A percentile compares a stretch with the other conserved stretches of the same genome.
Conservation (phyloP, 2,329 filamentous ascomycete species). For the Aureobasidium sp. region DNA sequence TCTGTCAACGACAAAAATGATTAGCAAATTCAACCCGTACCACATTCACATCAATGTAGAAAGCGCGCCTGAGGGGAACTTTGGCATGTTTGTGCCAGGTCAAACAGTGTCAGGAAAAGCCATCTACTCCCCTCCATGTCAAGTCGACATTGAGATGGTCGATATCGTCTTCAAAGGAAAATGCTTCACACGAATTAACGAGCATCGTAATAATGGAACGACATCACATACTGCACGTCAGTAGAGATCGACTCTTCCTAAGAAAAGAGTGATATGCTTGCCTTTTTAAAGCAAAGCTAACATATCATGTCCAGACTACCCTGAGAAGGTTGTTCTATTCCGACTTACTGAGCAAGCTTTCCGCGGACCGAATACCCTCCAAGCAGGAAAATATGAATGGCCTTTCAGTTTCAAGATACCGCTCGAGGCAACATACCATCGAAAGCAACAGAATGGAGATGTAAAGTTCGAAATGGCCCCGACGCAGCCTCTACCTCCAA, state of each 20-base stretch:
- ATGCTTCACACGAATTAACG: background rate
- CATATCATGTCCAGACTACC: no score
- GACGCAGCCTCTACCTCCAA: background rate
- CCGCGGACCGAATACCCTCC: background rate
- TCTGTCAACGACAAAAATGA: background rate
- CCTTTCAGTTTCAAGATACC: slow-evolving; percentile 1
- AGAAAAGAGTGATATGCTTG: no score
- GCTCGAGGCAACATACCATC: background rate
- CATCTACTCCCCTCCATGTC: background rate
- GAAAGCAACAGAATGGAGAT: background rate
- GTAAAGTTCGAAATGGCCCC: background rate
- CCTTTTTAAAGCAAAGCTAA: no score
- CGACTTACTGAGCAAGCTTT: background rate
- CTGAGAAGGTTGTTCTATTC: slow-evolving; percentile 5
- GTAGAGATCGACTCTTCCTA: no score
- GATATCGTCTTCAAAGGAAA: slow-evolving; percentile 1
- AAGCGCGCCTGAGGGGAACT: background rate
- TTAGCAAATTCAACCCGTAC: background rate
- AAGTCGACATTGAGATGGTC: slow-evolving; percentile 5
- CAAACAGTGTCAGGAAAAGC: slow-evolving; percentile 4
- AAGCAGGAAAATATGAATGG: background rate
- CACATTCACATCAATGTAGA: slow-evolving; percentile 6
- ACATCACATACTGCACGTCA: no score
- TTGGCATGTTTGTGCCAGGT: slow-evolving; percentile 5
- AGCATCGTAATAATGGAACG: background rate